A percentile compares a stretch with the other conserved stretches of the same genome.
phyloP scores from a whole-genome alignment of 345 rosid species.

The Diplotaxis tenuifolia region DNA sequence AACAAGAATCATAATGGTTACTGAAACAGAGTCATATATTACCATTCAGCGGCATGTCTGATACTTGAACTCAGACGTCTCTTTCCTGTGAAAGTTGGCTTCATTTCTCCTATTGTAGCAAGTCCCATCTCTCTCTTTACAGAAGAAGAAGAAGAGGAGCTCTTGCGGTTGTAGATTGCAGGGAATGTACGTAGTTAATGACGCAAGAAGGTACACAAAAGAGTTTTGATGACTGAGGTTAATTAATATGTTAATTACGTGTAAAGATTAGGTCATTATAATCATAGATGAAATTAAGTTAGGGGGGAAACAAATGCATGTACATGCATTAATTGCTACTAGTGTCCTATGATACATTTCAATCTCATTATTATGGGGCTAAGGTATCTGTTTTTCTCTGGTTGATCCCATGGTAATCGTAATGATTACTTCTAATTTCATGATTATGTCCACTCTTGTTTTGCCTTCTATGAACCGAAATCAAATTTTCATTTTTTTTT shows the following conservation, averaged over 20 bases:
- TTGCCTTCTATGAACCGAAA: not conserved
- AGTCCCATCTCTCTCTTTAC: conserved; percentile 58
- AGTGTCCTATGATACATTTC: conserved; percentile 13
- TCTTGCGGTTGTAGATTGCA: conserved; percentile 8
- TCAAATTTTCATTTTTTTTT: no score
- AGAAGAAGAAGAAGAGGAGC: conserved; percentile 15
- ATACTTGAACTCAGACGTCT: conserved; percentile 88
- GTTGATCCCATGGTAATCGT: conserved; percentile 12
- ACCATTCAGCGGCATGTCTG: conserved; percentile 98
- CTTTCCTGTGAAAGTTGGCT: conserved; percentile 85
- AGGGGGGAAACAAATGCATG: conserved; percentile 24
- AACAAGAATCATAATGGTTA: conserved; percentile 1
- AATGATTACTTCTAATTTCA: conserved; percentile 25
- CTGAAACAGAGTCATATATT: conserved; percentile 12
- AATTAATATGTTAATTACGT: conserved; percentile 31
- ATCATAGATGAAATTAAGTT: conserved; percentile 9
- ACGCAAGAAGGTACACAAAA: conserved; percentile 9
- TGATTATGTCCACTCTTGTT: conserved; percentile 32
- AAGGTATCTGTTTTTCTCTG: conserved; percentile 11
- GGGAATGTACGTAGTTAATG: conserved; percentile 32
- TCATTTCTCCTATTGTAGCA: conserved; percentile 69
- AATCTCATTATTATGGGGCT: conserved; percentile 10
- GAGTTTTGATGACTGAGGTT: not conserved
- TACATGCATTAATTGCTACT: conserved; percentile 14
- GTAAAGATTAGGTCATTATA: conserved; percentile 35